These are phyloP conservation scores for Aureobasidium leucospermi DNA, from an alignment of 2,329 filamentous ascomycete species.

Conservation along the genomic window DNA sequence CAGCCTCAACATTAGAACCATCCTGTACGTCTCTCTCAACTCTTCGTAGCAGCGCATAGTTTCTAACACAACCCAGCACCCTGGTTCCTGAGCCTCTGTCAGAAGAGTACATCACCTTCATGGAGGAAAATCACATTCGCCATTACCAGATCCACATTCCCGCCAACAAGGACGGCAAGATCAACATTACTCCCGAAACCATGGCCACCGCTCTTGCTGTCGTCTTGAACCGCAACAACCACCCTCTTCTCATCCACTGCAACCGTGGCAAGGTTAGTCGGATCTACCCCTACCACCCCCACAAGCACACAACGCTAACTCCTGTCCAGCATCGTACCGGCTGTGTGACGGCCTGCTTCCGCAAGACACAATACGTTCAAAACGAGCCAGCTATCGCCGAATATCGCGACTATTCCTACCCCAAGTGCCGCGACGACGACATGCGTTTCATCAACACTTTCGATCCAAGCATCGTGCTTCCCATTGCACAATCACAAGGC, in stretches of 20 bases:
- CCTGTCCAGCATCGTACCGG: conserved; percentile 63
- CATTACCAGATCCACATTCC: conserved; percentile 71
- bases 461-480: conserved; percentile 2
- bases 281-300: too few relatives aligned
- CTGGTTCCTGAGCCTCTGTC: conserved; percentile 44
- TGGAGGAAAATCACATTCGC: conserved; percentile 58
- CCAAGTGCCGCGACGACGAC: conserved; percentile 43
- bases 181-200: conserved; percentile 56
- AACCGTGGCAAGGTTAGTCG: conserved; percentile 67
- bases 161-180: conserved; percentile 70
- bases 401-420: conserved; percentile 56
- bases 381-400: conserved; percentile 59
- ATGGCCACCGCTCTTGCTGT: conserved; percentile 66
- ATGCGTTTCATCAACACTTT: conserved; percentile 34
- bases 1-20: conserved; percentile 64
- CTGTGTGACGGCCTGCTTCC: conserved; percentile 74
- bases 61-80: conserved; percentile 29
- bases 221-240: conserved; percentile 63
- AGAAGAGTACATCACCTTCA: conserved; percentile 50
- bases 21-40: conserved; percentile 52
- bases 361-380: conserved; percentile 65
- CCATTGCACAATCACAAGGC: conserved; percentile 12
- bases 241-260: conserved; percentile 82
- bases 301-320: background rate
- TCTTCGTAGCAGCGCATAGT: background rate